Conservation (phyloP, 768 basidiomycete species). For the Pleurotus eryngii region DNA sequence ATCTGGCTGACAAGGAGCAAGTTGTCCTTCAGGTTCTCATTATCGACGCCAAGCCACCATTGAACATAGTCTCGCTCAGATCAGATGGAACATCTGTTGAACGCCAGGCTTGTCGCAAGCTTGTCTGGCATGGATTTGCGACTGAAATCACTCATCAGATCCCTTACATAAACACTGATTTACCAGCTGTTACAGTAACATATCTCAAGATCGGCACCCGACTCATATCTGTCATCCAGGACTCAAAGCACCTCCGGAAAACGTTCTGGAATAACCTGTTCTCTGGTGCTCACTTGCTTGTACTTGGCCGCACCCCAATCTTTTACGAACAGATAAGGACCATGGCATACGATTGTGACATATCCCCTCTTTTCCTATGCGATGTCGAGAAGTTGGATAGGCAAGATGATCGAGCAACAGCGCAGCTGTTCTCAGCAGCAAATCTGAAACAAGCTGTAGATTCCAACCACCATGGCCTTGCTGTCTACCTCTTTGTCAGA, state of each 20-base stretch:
- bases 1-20: conserved; percentile 9
- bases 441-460: conserved; percentile 21
- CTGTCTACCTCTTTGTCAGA: conserved; percentile 29
- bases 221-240: conserved; percentile 20
- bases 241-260: conserved; percentile 29
- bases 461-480: conserved; percentile 17
- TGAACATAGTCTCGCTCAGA: too few relatives aligned
- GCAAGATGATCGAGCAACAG: conserved; percentile 43
- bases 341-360: conserved; percentile 12
- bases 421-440: conserved; percentile 33
- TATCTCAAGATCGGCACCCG: conserved; percentile 12
- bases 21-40: conserved; percentile 27
- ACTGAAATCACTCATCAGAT: too few relatives aligned
- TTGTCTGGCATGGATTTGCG: neutral
- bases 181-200: conserved; percentile 4
- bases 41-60: too few relatives aligned
- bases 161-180: too few relatives aligned
- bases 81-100: conserved; percentile 35
- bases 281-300: conserved; percentile 24
- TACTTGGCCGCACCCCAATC: conserved; percentile 19
- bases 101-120: conserved; percentile 19
- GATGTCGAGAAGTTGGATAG: conserved; percentile 37
- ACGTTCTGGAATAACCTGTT: conserved; percentile 27
- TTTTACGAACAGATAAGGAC: conserved; percentile 17
- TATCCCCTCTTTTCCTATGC: conserved; percentile 18